A percentile compares a stretch with the other conserved stretches of the same genome.
These are phyloP conservation scores for Lineolata rhizophorae DNA, from an alignment of 495 filamentous ascomycete genomes.

Conservation along the genomic window DNA sequence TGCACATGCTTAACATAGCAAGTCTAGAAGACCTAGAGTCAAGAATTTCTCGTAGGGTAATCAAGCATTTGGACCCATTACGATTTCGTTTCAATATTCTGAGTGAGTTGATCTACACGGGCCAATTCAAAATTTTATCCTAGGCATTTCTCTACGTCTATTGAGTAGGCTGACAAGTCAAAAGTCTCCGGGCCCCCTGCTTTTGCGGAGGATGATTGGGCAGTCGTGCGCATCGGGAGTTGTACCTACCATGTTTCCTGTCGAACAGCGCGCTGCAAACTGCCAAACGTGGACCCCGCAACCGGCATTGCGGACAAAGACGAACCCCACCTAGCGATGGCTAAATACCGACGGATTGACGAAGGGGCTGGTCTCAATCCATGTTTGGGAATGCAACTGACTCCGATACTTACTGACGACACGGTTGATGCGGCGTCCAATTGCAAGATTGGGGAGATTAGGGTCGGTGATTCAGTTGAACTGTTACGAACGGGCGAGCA, in stretches of 20 bases:
- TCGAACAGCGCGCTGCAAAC: constrained; percentile 49
- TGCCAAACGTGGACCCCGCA: constrained; percentile 64
- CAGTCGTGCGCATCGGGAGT: constrained; percentile 35
- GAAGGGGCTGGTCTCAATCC: constrained; percentile 42
- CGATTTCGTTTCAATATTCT: no score
- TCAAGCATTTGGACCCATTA: no score
- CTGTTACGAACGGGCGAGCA: constrained; percentile 41
- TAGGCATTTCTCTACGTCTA: no score
- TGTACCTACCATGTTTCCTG: constrained; percentile 37
- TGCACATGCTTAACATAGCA: constrained; percentile 58
- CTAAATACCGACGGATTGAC: constrained; percentile 51
- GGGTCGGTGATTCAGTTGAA: constrained; percentile 36
- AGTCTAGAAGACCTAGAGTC: constrained; percentile 57
- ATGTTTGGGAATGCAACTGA: constrained; percentile 70
- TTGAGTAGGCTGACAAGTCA: no score
- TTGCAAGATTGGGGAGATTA: no score
- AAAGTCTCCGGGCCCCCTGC: constrained; percentile 35
- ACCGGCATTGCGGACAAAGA: constrained; percentile 45
- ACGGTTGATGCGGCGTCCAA: constrained; percentile 17
- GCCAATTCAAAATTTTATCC: no score
- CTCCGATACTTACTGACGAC: no score
- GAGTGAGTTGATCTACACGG: no score
- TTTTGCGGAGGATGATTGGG: constrained; percentile 65
- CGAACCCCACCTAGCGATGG: constrained; percentile 55
- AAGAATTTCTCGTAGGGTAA: no score